Percentiles rank a stretch among this genome's conserved stretches.
Evolutionary conservation across 768 basidiomycete genomes (phyloP).

Genomic region (Xerocomellus chrysenteron): DNA sequence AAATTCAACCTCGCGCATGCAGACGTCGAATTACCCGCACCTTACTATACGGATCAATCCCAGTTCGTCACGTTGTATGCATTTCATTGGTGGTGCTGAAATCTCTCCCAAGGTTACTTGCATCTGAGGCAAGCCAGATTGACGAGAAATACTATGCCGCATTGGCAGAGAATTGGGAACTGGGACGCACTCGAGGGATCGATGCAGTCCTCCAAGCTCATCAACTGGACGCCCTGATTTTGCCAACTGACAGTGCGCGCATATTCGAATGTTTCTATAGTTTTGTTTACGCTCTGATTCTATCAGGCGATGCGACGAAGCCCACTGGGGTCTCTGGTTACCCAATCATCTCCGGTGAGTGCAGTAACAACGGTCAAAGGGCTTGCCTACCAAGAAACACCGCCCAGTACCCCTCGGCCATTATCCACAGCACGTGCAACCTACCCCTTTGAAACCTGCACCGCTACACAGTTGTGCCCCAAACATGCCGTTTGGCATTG

Average conservation of each 20-base stretch:
- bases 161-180: conserved; percentile 45
- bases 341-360: conserved; percentile 60
- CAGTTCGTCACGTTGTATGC: conserved; percentile 22
- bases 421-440: conserved; percentile 46
- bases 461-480: conserved; percentile 36
- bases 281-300: neutral
- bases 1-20: conserved; percentile 54
- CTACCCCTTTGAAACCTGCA: conserved; percentile 41
- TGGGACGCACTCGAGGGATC: conserved; percentile 54
- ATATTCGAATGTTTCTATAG: neutral
- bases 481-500: conserved; percentile 59
- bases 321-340: conserved; percentile 59
- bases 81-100: conserved; percentile 5
- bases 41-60: conserved; percentile 38
- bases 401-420: conserved; percentile 56
- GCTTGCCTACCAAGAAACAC: conserved; percentile 3
- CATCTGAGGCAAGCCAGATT: conserved; percentile 29
- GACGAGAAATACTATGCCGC: conserved; percentile 44
- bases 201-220: conserved; percentile 48
- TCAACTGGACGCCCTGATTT: conserved; percentile 51
- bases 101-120: conserved; percentile 15
- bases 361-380: neutral
- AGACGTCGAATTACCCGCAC: conserved; percentile 41
- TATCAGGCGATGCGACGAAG: conserved; percentile 29
- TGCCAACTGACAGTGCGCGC: conserved; percentile 41